Conservation (phyloP, 1,139 yeast genomes). For the Taphrina populina region DNA sequence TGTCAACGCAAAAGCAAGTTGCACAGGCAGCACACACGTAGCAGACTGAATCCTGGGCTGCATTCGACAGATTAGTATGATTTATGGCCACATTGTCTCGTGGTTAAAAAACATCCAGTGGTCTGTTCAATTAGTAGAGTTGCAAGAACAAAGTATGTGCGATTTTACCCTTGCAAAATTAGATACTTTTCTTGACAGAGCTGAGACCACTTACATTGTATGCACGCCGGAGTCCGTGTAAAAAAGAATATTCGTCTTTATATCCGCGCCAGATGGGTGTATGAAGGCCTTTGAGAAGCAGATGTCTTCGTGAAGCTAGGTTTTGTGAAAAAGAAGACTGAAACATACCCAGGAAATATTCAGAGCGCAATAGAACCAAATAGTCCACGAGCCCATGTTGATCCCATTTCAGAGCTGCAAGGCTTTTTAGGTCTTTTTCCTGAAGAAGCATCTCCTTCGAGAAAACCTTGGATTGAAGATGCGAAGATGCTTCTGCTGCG, state of each 20-base stretch:
- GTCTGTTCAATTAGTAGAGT: background rate
- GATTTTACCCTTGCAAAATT: background rate
- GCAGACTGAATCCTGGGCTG: too few species aligned
- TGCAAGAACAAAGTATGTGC: background rate
- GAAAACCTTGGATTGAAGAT: background rate
- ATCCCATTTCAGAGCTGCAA: background rate
- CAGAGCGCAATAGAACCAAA: background rate
- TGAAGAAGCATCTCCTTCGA: background rate
- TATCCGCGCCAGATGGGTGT: constrained; percentile 6
- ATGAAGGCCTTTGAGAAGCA: background rate
- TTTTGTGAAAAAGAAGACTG: constrained; percentile 10
- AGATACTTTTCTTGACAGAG: background rate
- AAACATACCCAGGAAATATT: constrained; percentile 1
- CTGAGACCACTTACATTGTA: background rate
- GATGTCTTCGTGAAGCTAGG: constrained; percentile 3
- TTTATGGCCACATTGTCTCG: constrained; percentile 16
- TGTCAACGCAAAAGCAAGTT: too few species aligned
- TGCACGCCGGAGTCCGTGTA: background rate
- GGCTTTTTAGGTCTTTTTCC: background rate
- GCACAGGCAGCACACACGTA: too few species aligned
- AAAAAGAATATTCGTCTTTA: background rate
- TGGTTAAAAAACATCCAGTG: constrained; percentile 7
- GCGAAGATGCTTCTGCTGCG: background rate
- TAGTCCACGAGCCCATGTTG: constrained; percentile 13
- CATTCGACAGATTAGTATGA: too few species aligned